A percentile compares a stretch with the other conserved stretches of the same genome.
Conservation (phyloP, 2,329 filamentous ascomycete species). For the Trichoderma koningiopsis region DNA sequence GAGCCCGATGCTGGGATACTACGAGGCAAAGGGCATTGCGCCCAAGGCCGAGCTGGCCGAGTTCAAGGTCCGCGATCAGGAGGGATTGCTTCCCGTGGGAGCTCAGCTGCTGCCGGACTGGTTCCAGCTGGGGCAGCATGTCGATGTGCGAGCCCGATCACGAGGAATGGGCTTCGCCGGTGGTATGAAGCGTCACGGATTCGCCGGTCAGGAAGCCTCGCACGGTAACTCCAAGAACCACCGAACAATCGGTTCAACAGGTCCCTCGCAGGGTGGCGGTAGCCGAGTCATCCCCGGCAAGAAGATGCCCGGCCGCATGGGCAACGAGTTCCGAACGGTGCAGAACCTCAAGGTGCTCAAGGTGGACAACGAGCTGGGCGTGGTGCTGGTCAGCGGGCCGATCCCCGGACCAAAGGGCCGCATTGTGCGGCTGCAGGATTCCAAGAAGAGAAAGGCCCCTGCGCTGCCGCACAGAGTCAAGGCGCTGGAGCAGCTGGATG, state of each 20-base stretch:
- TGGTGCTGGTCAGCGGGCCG: conserved; percentile 83
- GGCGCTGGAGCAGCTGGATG: conserved; percentile 46
- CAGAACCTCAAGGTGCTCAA: conserved; percentile 90
- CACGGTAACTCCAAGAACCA: conserved; percentile 97
- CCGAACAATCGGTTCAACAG: conserved; percentile 85
- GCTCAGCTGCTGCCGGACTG: conserved; percentile 79
- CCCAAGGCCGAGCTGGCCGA: conserved; percentile 84
- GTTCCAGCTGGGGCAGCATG: conserved; percentile 87
- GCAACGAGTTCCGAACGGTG: conserved; percentile 81
- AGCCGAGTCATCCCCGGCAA: conserved; percentile 93
- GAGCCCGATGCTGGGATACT: conserved; percentile 86
- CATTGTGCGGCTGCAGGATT: conserved; percentile 83
- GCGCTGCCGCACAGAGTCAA: conserved; percentile 52
- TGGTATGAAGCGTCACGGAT: conserved; percentile 97
- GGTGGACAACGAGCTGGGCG: conserved; percentile 82
- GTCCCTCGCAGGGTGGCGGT: conserved; percentile 87
- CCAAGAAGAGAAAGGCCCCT: conserved; percentile 77
- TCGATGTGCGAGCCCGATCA: conserved; percentile 78
- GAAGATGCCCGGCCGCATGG: conserved; percentile 98
- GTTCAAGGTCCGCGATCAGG: conserved; percentile 77
- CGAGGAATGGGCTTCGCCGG: conserved; percentile 93
- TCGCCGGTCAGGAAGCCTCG: conserved; percentile 81
- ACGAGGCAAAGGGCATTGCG: conserved; percentile 75
- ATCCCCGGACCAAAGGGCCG: conserved; percentile 88
- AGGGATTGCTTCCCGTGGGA: conserved; percentile 76